Evolutionary conservation across 495 filamentous ascomycete species (phyloP).

Genomic region (Chaetomium fimeti): DNA sequence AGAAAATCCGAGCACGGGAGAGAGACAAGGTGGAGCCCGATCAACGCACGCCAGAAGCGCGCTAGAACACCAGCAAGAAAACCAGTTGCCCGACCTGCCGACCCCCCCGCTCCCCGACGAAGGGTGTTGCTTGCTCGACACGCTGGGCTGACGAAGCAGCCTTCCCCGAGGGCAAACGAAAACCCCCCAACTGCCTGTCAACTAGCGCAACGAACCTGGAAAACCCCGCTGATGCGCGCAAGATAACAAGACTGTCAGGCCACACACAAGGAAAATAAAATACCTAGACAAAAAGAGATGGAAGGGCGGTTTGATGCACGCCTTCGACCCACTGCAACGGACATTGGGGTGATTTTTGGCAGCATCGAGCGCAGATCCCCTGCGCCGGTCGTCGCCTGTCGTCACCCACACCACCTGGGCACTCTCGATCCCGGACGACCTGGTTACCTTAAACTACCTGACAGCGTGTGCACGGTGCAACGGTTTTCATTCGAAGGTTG

Average conservation of each 20-base stretch:
- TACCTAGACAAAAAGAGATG: not conserved
- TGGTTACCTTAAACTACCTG: not conserved
- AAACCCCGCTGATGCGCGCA: constrained; percentile 17
- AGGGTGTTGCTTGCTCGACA: no score
- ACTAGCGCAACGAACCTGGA: not conserved
- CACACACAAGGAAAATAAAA: not conserved
- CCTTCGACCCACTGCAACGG: constrained; percentile 22
- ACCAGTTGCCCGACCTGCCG: no score
- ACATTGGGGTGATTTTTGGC: constrained; percentile 25
- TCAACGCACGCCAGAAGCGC: constrained; percentile 27
- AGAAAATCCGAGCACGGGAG: constrained; percentile 10
- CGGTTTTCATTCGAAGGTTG: not conserved
- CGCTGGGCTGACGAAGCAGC: constrained; percentile 5
- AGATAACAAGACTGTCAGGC: not conserved
- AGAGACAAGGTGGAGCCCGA: not conserved
- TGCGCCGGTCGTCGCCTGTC: not conserved
- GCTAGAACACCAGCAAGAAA: constrained; percentile 25
- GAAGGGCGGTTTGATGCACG: not conserved
- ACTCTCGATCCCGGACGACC: not conserved
- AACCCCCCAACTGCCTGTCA: not conserved
- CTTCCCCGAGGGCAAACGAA: not conserved
- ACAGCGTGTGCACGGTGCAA: constrained; percentile 16
- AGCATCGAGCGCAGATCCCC: constrained; percentile 18
- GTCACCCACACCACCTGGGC: constrained; percentile 5
- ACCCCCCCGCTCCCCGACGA: not conserved